A percentile compares a stretch with the other conserved stretches of the same genome.
These are phyloP conservation scores for Ochetophila trinervis DNA, from an alignment of 306 rosid species.

Conservation along the genomic window DNA sequence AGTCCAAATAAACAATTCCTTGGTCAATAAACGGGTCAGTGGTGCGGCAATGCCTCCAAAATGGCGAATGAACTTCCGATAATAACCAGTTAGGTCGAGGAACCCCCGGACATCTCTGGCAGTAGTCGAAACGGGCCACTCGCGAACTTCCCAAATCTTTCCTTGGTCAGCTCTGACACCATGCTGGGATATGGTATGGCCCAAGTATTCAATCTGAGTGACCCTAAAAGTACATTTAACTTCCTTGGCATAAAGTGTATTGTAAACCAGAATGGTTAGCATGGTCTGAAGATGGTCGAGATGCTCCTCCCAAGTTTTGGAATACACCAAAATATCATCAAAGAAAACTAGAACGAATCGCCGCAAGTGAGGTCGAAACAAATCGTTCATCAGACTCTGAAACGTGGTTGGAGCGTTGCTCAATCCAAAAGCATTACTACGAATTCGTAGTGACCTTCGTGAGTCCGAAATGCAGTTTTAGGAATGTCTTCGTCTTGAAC, in stretches of 20 bases:
- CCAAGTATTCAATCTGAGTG: background rate
- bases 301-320: too few relatives aligned
- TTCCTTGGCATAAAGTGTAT: background rate
- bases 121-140: background rate
- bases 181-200: background rate
- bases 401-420: background rate
- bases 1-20: background rate
- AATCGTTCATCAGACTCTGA: background rate
- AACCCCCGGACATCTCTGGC: background rate
- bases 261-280: too few relatives aligned
- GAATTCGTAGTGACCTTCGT: background rate
- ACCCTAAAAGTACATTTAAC: background rate
- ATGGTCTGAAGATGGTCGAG: too few relatives aligned
- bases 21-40: background rate
- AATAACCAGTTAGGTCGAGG: background rate
- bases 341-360: background rate
- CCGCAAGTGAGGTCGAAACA: background rate
- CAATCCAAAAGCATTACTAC: background rate
- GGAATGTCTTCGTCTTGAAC: background rate
- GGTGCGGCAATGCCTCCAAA: background rate
- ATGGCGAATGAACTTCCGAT: background rate
- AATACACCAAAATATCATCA: background rate
- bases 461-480: background rate
- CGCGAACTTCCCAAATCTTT: background rate
- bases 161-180: background rate